Conservation (phyloP, 352 stramenopile genomes). For the Globisporangium nunn region DNA sequence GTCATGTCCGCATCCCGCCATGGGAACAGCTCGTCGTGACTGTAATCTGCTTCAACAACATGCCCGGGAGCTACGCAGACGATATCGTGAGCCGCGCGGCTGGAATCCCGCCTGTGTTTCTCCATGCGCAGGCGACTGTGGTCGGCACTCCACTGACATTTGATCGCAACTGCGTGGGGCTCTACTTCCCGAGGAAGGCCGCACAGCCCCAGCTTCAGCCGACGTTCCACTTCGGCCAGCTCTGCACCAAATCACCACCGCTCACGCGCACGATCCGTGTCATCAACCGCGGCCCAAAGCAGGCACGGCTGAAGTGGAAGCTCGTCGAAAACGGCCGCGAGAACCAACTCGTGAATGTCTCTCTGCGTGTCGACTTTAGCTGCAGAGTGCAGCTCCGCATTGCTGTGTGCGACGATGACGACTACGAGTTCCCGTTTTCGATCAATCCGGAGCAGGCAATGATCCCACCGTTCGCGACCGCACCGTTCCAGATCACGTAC, state of each 20-base stretch:
- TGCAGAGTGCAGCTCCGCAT: slow-evolving; percentile 40
- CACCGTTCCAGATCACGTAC: slow-evolving; percentile 53
- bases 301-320: slow-evolving; percentile 50
- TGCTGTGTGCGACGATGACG: slow-evolving; percentile 17
- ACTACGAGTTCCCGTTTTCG: slow-evolving; percentile 27
- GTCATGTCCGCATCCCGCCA: slow-evolving; percentile 28
- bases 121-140: slow-evolving; percentile 45
- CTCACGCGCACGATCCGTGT: slow-evolving; percentile 50
- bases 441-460: slow-evolving; percentile 14
- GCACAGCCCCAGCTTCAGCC: slow-evolving; percentile 13
- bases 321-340: slow-evolving; percentile 39
- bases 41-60: slow-evolving; percentile 73
- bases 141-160: slow-evolving; percentile 49
- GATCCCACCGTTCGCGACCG: slow-evolving; percentile 27
- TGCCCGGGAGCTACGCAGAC: slow-evolving; percentile 59
- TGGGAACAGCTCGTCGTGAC: slow-evolving; percentile 52
- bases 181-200: slow-evolving; percentile 24
- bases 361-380: slow-evolving; percentile 46
- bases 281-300: slow-evolving; percentile 59
- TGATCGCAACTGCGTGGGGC: slow-evolving; percentile 60
- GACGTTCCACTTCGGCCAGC: slow-evolving; percentile 38
- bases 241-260: slow-evolving; percentile 29
- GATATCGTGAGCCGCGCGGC: slow-evolving; percentile 48
- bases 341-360: slow-evolving; percentile 47
- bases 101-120: slow-evolving; percentile 47